Evolutionary conservation across 2,329 filamentous ascomycete species (phyloP), one percentile per base, ranked within the genome.

Genomic region (Aspergillus brasiliensis): DNA sequence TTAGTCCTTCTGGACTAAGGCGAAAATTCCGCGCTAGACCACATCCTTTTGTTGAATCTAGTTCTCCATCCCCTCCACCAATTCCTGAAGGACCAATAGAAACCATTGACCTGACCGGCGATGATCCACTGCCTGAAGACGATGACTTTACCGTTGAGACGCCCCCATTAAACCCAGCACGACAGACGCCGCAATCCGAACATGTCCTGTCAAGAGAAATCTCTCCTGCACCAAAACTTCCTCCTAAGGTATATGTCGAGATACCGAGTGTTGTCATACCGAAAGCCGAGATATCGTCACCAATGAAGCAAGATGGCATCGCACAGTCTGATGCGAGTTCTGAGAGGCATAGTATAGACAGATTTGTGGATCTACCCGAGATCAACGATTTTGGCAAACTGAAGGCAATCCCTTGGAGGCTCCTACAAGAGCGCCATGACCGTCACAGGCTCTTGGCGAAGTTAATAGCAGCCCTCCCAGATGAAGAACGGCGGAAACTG

Each of bases 381-480:
- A 25, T 68, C 28, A 48, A 67, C 34, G 69, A 74, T 59, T 61
- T 72, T 17, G 56, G 61, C 8, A 70, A 67, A 1, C 71, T 80
- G 15, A 51, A 62, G 10, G 56, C 28, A 3, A 75, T 78, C 70
- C 57, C 61, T 4, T 80, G 74, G 71, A 56, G 62, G 3, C 57
- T 73, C 1, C 68, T 84, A 3, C 65, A 75, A 38, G 69, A 73
- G 8, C 68, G 71, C 2, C 46, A 62, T 8, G 80, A 84, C 61
- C 71, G 80, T 5, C 61, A 63, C 17, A 65, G 66, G 21, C 61
- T 77, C 21, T 62, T 79, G 40, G 71, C 69, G 3, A 77, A 74
- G 58, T 60, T 73, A 31, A 62, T 73, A 37, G 55, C 47, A 31
- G 28, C 62, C 37, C 56, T 72, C 8, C 17, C 63, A 10, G 56